Base-by-base conservation (phyloP, 164 flowering plant genomes). In the Tinospora cordifolia region DNA sequence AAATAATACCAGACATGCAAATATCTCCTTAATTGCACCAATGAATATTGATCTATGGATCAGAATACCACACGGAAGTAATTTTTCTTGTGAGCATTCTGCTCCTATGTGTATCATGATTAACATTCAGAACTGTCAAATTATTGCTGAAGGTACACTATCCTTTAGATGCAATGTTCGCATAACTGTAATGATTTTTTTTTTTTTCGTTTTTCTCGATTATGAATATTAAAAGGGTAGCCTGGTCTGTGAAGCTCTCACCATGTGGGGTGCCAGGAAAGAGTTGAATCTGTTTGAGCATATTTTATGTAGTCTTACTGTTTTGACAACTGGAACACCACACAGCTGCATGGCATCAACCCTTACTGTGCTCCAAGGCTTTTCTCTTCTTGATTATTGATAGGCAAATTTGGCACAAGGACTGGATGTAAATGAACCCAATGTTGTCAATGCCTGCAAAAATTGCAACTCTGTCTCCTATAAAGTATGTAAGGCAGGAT, bases 1-100 rank as follows among this genome's bases (percentile, higher is more conserved):
- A 75, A 74, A 47, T 63, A 36, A 30, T 30, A 30, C 40, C 10
- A 68, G 25, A 6, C 30, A 14, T 27, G 15, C 21, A 75, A 74
- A 47, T 63, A 36, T 78, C 13, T 38, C 79, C 30, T 75, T 94
- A 63, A 67, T 90, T 79, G 71, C 78, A 63, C 73, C 84, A 54
- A 67, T 88, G 13, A 75, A 78, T 77, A 85, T 82, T 66, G 99
- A 94, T 83, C 69, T 92, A 15, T 92, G 96, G 97, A 66, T 94
- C 38, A 88, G 88, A 81, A 78, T 92, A 69, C 97, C 97, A 12
- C 75, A 69, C 65, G 83, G 75, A 57, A 73, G 49, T 74, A 74
- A 71, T 62, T 21, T 69, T 49, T 62, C 63, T 69, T 19, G 24
- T 73, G 77, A 60, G 62, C 62, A 40, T 34, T 71, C 80, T 59